phyloP scores from a whole-genome alignment of 768 basidiomycete genomes.

The Pleurotus platypus region DNA sequence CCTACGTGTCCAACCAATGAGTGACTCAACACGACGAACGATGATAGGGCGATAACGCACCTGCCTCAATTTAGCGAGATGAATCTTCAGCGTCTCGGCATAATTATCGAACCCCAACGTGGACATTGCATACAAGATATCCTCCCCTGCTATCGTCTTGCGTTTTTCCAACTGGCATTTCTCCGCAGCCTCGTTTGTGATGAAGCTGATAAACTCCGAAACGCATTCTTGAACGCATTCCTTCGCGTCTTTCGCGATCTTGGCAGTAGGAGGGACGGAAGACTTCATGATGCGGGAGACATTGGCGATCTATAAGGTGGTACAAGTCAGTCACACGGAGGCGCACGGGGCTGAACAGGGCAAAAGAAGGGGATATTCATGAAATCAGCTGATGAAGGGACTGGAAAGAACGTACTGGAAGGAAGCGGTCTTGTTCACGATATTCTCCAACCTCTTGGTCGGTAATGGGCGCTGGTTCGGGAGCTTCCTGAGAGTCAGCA shows the following conservation, averaged over 20 bases:
- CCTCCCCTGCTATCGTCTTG: constrained; percentile 97
- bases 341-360: neutral
- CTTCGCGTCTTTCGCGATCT: constrained; percentile 97
- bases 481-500: constrained; percentile 32
- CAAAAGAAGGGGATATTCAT: constrained; percentile 2
- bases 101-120: constrained; percentile 94
- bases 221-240: constrained; percentile 99
- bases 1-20: neutral
- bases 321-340: no score
- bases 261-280: constrained; percentile 83
- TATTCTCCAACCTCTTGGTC: constrained; percentile 94
- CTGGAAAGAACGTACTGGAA: constrained; percentile 77
- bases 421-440: constrained; percentile 90
- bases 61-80: constrained; percentile 86
- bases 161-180: constrained; percentile 93
- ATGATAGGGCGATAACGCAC: constrained; percentile 1
- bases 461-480: constrained; percentile 61
- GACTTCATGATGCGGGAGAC: constrained; percentile 98
- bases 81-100: constrained; percentile 87
- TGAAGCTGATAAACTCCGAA: constrained; percentile 97
- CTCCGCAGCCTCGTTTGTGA: constrained; percentile 95
- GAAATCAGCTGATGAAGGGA: no score
- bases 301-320: constrained; percentile 79
- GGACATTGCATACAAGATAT: constrained; percentile 90
- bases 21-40: neutral